A percentile compares a stretch with the other conserved stretches of the same genome.
These are phyloP conservation scores for Schoenoplectus tabernaemontani DNA, from an alignment of 202 grass and related monocot genomes.

Conservation along the genomic window DNA sequence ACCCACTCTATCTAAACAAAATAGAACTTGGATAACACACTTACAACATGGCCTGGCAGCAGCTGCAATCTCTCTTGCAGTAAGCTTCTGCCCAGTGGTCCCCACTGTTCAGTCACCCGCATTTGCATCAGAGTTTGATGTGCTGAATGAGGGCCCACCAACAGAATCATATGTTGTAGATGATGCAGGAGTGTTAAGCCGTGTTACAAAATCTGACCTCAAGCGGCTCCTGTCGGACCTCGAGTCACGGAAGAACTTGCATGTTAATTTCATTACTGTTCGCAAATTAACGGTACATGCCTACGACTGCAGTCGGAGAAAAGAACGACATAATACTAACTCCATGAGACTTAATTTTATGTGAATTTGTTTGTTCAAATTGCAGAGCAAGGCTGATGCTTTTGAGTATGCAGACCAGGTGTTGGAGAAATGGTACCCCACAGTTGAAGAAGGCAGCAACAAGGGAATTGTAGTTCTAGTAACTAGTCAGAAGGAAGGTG, in stretches of 20 bases:
- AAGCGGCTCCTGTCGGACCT: slow-evolving; percentile 71
- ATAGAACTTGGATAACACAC: slow-evolving; percentile 49
- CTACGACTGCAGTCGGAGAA: background rate
- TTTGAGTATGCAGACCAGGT: slow-evolving; percentile 98
- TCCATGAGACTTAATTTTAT: background rate
- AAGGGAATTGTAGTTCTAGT: slow-evolving; percentile 92
- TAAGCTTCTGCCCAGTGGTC: slow-evolving; percentile 49
- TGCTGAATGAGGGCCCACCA: slow-evolving; percentile 69
- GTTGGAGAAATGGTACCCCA: slow-evolving; percentile 99
- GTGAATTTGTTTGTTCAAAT: background rate
- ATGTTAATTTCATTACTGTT: slow-evolving; percentile 87
- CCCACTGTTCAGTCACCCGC: slow-evolving; percentile 30
- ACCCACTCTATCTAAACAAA: background rate
- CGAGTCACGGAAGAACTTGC: slow-evolving; percentile 74
- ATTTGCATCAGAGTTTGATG: slow-evolving; percentile 79
- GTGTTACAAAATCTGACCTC: slow-evolving; percentile 87
- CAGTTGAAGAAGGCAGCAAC: slow-evolving; percentile 80
- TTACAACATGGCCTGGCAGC: slow-evolving; percentile 66
- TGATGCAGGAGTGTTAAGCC: slow-evolving; percentile 93
- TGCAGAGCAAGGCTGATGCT: slow-evolving; percentile 95
- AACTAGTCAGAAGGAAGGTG: slow-evolving; percentile 98
- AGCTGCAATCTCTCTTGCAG: slow-evolving; percentile 61
- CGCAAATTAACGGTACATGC: slow-evolving; percentile 88
- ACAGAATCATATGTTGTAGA: slow-evolving; percentile 73
- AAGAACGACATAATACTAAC: background rate